Evolutionary conservation across 2,329 filamentous ascomycete species (phyloP).

Genomic region (Fusarium floridanum): DNA sequence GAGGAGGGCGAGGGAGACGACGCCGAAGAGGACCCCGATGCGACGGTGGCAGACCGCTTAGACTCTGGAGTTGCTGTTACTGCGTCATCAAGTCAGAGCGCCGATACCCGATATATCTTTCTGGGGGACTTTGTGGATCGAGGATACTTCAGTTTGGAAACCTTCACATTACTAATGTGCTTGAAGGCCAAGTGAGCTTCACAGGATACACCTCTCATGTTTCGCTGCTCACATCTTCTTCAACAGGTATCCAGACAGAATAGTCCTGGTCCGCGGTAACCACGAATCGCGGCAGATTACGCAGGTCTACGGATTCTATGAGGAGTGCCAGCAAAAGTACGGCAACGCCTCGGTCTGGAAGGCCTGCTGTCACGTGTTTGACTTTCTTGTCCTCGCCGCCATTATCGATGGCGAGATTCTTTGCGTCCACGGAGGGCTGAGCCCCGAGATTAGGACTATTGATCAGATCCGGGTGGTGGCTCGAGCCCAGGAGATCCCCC

Average conservation of each 20-base stretch:
- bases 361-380: conserved; percentile 99
- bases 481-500: conserved; percentile 95
- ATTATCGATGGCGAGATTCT: conserved; percentile 99
- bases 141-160: conserved; percentile 97
- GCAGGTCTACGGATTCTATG: conserved; percentile 99
- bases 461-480: conserved; percentile 99
- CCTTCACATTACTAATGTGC: conserved; percentile 96
- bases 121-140: conserved; percentile 96
- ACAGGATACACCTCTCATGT: neutral
- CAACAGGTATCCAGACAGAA: conserved; percentile 88
- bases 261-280: conserved; percentile 96
- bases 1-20: conserved; percentile 62
- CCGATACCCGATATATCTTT: conserved; percentile 70
- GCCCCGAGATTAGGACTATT: conserved; percentile 93
- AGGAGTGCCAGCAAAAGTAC: conserved; percentile 97
- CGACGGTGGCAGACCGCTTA: conserved; percentile 47
- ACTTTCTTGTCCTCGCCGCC: conserved; percentile 95
- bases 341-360: conserved; percentile 99
- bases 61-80: conserved; percentile 54
- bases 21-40: conserved; percentile 50
- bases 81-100: conserved; percentile 57
- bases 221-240: conserved; percentile 36
- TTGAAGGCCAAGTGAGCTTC: conserved; percentile 77
- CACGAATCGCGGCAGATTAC: conserved; percentile 98
- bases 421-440: conserved; percentile 94